These are phyloP conservation scores for Sarcodon aspratus DNA, from an alignment of 768 basidiomycete genomes.

Conservation along the genomic window DNA sequence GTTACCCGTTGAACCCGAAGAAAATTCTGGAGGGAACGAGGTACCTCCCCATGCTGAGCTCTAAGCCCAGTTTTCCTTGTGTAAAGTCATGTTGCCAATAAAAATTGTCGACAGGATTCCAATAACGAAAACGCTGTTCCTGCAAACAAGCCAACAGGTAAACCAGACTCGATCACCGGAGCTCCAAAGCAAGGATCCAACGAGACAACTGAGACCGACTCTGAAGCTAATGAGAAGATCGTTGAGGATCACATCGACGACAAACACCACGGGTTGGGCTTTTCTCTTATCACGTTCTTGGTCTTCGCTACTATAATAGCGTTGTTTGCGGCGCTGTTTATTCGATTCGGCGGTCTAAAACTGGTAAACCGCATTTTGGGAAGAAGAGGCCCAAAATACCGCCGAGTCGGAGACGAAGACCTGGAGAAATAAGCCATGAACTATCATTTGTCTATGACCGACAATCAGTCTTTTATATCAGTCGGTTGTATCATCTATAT, in stretches of 20 bases:
- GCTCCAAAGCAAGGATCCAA: neutral
- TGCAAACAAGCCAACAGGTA: neutral
- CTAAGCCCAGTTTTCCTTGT: constrained; percentile 30
- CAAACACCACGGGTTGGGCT: neutral
- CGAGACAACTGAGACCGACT: neutral
- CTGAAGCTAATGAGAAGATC: neutral
- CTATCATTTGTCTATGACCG: neutral
- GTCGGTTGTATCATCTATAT: neutral
- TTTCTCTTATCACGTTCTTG: neutral
- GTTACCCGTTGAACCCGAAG: constrained; percentile 30
- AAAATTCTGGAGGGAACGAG: constrained; percentile 67
- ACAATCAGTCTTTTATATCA: neutral
- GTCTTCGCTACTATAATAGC: neutral
- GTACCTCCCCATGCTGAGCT: constrained; percentile 95
- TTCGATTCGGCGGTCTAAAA: neutral
- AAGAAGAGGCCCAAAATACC: constrained; percentile 25
- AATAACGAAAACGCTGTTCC: constrained; percentile 1
- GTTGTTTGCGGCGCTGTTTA: neutral
- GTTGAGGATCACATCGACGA: neutral
- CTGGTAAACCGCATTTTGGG: neutral
- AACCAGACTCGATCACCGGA: neutral
- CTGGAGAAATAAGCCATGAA: constrained; percentile 28
- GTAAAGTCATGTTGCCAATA: constrained; percentile 14
- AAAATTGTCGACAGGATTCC: constrained; percentile 12
- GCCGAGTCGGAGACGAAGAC: constrained; percentile 37